Base-by-base conservation (phyloP, 176 grass and related monocot species). In the Thalia dealbata region DNA sequence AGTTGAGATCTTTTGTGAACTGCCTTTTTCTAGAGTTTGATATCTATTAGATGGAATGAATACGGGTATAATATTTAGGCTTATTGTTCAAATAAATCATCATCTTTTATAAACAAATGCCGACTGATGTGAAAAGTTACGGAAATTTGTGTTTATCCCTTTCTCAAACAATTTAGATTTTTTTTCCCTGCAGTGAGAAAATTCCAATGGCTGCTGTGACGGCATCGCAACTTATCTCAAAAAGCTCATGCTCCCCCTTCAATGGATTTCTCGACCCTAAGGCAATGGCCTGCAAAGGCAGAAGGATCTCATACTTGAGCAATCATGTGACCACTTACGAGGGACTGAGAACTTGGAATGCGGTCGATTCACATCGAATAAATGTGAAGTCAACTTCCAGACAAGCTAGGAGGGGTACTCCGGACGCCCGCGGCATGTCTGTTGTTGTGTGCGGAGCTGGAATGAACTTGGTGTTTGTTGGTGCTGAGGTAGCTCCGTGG, bases 401-500 rank as follows among this genome's bases (percentile, higher is more conserved):
- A 48, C 75, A 23, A 48, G 43, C 19, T 19, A 78, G 44, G 59
- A 81, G 29, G 32, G 30, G 12, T 13, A 51, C 22, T 25, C 15
- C 7, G 19, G 59, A 21, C 55, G 52, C 1, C 29, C 46, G 25
- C 51, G 28, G 12, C 3, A 75, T 70, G 26, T 50, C 61, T 0
- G 38, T 87, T 54, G 78, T 86, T 66, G 75, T 88, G 21, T 78
- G 76, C 78, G 82, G 79, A 75, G 24, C 19, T 46, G 89, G 93
- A 71, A 92, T 97, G 89, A 97, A 84, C 71, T 12, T 97, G 16
- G 52, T 97, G 25, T 92, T 90, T 70, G 85, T 97, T 35, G 78
- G 82, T 14, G 78, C 89, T 73, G 89, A 97, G 82, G 79, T 92
- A 75, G 93, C 84, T 50, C 93, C 93, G 0, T 97, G 93, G 93